Base-by-base conservation (phyloP, 2,329 filamentous ascomycete genomes). In the Bipolaris sorokiniana region DNA sequence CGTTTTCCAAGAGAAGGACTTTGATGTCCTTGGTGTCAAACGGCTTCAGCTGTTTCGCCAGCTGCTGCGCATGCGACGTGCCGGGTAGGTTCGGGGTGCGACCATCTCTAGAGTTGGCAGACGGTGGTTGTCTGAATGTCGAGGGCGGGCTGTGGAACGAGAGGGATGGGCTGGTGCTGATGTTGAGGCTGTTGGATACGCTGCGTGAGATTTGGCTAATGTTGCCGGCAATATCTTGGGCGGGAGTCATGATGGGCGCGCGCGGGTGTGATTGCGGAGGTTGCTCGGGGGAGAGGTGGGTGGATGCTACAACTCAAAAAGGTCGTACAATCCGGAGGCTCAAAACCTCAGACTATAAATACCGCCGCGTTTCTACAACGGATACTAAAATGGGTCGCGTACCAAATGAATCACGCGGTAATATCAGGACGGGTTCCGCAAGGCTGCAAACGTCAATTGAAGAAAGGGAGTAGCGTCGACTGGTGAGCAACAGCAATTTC, bases 21-120 rank as follows among this genome's bases (percentile, higher is more conserved):
- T 97, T 98, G 80, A 99, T 92, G 74, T 98, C 94, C 73, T 94
- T 88, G 20, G 92, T 95, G 74, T 94, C 89, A 80, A 99, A 99
- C 15, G 95, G 95, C 81, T 97, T 97, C 67, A 99, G 81, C 66
- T 89, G 89, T 80, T 97, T 97, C 9, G 81, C 69, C 47, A 68
- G 47, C 50, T 69, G 67, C 34, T 83, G 78, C 40, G 77, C 65
- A n/a, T 61, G 59, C n/a, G 58, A 54, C 3, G 48, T 33, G 37
- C 34, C 58, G 16, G 53, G 23, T 4, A 59, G 46, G 50, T 65
- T 71, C 47, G 58, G 65, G 78, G 79, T 57, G 68, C 76, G 46
- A 80, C 74, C 51, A 74, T 78, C 55, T 71, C 57, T 60, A 46
- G 66, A 71, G 64, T 67, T 68, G 37, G 65, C 79, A 47, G 67